Evolutionary conservation across 306 rosid species (phyloP), one percentile per base, ranked within the genome.

Genomic region (Lathyrus tuberosus): DNA sequence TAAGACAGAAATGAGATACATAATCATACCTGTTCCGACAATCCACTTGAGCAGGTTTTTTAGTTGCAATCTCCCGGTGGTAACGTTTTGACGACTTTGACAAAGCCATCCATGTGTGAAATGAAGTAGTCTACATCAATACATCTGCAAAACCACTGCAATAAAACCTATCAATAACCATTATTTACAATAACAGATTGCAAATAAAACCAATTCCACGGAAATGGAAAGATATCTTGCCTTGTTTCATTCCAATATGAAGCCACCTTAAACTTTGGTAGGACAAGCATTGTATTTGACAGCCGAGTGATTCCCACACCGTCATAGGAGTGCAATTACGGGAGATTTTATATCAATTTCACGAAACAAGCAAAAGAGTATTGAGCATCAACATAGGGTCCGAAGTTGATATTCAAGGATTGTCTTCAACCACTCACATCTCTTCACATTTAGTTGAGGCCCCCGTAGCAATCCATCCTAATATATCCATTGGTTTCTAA

Each of bases 221-320:
- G 24, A 60, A 44, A 49, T 16, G 28, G 62, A 56, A 73, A 10
- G 38, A 58, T 15, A 3, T 35, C 76, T 79, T 86, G 82, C 96
- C 99, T 94, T 22, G 96, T 78, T 83, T 94, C 96, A 60, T 91
- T 88, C 95, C 96, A 88, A 79, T 94, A 88, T 71, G 92, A 82
- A 77, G 96, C 97, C 65, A 88, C 97, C 80, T 94, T 95, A 81
- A 94, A 88, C 84, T 91, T 94, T 2, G 95, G 99, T 75, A 94
- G 51, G 72, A 91, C 95, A n/a, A 88, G 81, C 42, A 96, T 88
- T 51, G 96, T 96, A 74, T 87, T 94, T 68, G 89, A 67, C 54
- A 90, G 85, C 18, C 91, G 84, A 6, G 92, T 97, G 20, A 94
- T 70, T 63, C 95, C 96, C 78, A 94, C 92, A 73, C 96, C 97